These are phyloP conservation scores for Pseudotsuga menziesii DNA, from an alignment of 75 land plant species.

Conservation along the genomic window DNA sequence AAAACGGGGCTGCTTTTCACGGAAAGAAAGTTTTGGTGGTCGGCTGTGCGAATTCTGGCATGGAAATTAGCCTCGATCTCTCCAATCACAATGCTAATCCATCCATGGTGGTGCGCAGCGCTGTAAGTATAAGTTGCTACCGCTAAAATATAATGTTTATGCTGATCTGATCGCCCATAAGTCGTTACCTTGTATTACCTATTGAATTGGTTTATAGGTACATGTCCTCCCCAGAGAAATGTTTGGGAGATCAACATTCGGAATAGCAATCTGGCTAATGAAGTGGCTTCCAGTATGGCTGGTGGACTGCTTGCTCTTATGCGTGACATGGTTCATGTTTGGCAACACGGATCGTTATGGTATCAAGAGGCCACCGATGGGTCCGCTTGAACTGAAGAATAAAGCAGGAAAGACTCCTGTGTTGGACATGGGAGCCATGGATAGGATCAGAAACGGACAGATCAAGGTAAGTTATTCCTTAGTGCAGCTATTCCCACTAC, in stretches of 20 bases:
- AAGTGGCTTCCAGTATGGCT: slow-evolving; percentile 49
- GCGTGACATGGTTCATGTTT: slow-evolving; percentile 25
- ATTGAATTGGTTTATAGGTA: slow-evolving; percentile 24
- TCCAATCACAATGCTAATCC: slow-evolving; percentile 55
- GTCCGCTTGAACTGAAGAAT: slow-evolving; percentile 56
- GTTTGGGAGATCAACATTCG: slow-evolving; percentile 61
- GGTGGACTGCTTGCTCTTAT: slow-evolving; percentile 52
- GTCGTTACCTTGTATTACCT: too few species aligned
- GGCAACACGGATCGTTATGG: slow-evolving; percentile 46
- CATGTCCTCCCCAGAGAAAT: slow-evolving; percentile 74
- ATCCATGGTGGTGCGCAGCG: slow-evolving; percentile 52
- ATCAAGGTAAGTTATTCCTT: slow-evolving; percentile 29
- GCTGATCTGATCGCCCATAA: too few species aligned
- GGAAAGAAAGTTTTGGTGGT: slow-evolving; percentile 66
- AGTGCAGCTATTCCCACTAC: too few species aligned
- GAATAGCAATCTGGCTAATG: slow-evolving; percentile 47
- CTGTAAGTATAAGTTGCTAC: slow-evolving; percentile 26
- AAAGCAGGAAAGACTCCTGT: slow-evolving; percentile 42
- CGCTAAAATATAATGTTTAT: too few species aligned
- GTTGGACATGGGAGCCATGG: slow-evolving; percentile 35
- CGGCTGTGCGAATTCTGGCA: slow-evolving; percentile 83
- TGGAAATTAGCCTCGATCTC: slow-evolving; percentile 83
- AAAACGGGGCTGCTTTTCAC: slow-evolving; percentile 36
- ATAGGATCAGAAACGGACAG: slow-evolving; percentile 20
- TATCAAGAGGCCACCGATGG: slow-evolving; percentile 44